A percentile compares a stretch with the other conserved stretches of the same genome.
These are phyloP conservation scores for Talaromyces rugulosus DNA, from an alignment of 2,329 filamentous ascomycete species.

Conservation along the genomic window DNA sequence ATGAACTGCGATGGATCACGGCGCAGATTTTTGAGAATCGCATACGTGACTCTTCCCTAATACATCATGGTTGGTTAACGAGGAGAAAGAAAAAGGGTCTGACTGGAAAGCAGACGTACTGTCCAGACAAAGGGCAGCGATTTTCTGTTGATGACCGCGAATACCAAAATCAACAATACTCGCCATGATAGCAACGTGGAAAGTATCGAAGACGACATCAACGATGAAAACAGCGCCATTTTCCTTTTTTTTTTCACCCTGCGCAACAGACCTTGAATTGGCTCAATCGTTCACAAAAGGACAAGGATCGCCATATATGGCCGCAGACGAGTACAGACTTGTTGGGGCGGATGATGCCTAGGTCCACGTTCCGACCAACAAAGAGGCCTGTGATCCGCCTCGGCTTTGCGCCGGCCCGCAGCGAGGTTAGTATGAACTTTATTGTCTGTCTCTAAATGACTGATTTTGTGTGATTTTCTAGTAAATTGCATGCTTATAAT, in stretches of 20 bases:
- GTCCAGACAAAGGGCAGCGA: conserved; percentile 73
- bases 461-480: too few species aligned
- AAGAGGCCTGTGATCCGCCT: neutral
- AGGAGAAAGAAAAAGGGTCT: neutral
- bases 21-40: conserved; percentile 53
- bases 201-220: neutral
- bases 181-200: conserved; percentile 24
- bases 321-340: neutral
- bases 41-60: conserved; percentile 57
- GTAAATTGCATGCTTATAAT: neutral
- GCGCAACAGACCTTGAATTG: neutral
- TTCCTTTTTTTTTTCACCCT: neutral
- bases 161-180: conserved; percentile 39
- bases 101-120: conserved; percentile 43
- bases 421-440: neutral
- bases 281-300: neutral
- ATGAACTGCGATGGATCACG: conserved; percentile 38
- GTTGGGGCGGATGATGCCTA: neutral
- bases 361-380: neutral
- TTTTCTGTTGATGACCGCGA: conserved; percentile 66
- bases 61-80: conserved; percentile 7
- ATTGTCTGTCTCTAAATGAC: too few species aligned
- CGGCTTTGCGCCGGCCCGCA: neutral
- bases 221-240: conserved; percentile 10
- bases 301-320: too few species aligned